Percentiles rank a stretch among this genome's conserved stretches.
Evolutionary conservation across 768 basidiomycete genomes (phyloP).

Genomic region (Rhizopogon sp.): DNA sequence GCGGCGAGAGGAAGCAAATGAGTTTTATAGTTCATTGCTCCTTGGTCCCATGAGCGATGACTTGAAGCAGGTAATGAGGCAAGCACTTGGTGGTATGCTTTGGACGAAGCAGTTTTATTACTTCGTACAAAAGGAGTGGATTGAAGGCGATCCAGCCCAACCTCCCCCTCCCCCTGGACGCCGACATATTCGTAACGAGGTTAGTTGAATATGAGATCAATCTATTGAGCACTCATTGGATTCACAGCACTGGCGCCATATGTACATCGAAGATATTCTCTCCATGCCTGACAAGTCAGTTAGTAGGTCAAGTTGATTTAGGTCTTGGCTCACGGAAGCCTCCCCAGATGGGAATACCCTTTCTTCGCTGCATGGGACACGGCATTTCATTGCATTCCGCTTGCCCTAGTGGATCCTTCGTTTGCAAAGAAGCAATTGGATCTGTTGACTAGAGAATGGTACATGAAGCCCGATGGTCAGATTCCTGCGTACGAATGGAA

Average conservation of each 20-base stretch:
- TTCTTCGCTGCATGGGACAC: conserved; percentile 99
- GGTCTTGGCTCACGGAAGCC: conserved; percentile 5
- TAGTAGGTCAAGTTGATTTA: not conserved
- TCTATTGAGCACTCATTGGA: not conserved
- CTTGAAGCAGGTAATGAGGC: conserved; percentile 92
- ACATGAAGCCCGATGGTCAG: conserved; percentile 98
- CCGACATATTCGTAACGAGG: conserved; percentile 79
- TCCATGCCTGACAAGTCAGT: conserved; percentile 98
- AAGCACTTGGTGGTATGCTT: conserved; percentile 94
- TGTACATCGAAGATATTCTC: conserved; percentile 92
- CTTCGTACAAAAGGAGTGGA: conserved; percentile 96
- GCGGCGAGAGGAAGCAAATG: conserved; percentile 88
- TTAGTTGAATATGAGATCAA: conserved; percentile 25
- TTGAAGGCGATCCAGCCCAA: conserved; percentile 92
- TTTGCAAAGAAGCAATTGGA: conserved; percentile 99
- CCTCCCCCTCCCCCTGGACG: conserved; percentile 90
- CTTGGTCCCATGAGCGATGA: conserved; percentile 88
- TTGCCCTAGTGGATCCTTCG: conserved; percentile 90
- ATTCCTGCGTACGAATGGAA: conserved; percentile 99
- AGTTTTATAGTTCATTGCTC: conserved; percentile 83
- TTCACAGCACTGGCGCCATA: conserved; percentile 85
- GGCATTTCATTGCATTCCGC: conserved; percentile 98
- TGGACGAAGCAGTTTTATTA: conserved; percentile 99
- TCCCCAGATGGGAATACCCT: conserved; percentile 89
- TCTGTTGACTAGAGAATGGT: conserved; percentile 96